A percentile compares a stretch with the other conserved stretches of the same genome.
Evolutionary conservation across 495 filamentous ascomycete species (phyloP).

Genomic region (Aspergillus nanangensis): DNA sequence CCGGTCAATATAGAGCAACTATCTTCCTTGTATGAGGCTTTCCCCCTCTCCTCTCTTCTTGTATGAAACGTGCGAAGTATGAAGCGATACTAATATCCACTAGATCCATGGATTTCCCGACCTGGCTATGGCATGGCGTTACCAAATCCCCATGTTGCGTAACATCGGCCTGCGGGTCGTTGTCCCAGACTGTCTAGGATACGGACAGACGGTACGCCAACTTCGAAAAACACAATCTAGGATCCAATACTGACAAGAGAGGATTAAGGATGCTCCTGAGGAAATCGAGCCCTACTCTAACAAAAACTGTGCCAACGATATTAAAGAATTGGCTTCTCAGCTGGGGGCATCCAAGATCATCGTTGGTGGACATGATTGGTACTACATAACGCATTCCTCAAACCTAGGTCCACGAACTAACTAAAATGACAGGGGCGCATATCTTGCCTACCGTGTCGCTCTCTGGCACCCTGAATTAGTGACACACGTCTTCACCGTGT

Average conservation of each 20-base stretch:
- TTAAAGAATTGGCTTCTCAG: constrained; percentile 57
- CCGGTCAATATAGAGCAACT: constrained; percentile 51
- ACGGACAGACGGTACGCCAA: constrained; percentile 64
- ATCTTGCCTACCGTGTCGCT: constrained; percentile 57
- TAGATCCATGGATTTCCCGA: constrained; percentile 68
- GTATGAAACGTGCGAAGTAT: not conserved
- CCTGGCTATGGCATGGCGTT: constrained; percentile 69
- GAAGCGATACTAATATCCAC: not conserved
- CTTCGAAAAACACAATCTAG: too few species aligned
- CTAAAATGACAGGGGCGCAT: constrained; percentile 44
- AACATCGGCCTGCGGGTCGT: constrained; percentile 66
- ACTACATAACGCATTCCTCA: too few species aligned
- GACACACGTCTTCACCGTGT: constrained; percentile 68
- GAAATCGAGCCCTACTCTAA: constrained; percentile 56
- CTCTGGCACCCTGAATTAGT: constrained; percentile 70
- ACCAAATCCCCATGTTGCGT: constrained; percentile 75
- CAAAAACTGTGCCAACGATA: constrained; percentile 66
- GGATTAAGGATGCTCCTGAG: constrained; percentile 54
- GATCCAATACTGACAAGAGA: not conserved
- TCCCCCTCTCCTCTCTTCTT: not conserved
- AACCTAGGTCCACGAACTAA: not conserved
- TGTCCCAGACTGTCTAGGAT: constrained; percentile 77
- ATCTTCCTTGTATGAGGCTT: constrained; percentile 54
- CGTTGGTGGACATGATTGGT: constrained; percentile 88
- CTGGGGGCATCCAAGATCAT: constrained; percentile 58